Evolutionary conservation across 306 rosid genomes (phyloP).

Genomic region (Prosopis cineraria): DNA sequence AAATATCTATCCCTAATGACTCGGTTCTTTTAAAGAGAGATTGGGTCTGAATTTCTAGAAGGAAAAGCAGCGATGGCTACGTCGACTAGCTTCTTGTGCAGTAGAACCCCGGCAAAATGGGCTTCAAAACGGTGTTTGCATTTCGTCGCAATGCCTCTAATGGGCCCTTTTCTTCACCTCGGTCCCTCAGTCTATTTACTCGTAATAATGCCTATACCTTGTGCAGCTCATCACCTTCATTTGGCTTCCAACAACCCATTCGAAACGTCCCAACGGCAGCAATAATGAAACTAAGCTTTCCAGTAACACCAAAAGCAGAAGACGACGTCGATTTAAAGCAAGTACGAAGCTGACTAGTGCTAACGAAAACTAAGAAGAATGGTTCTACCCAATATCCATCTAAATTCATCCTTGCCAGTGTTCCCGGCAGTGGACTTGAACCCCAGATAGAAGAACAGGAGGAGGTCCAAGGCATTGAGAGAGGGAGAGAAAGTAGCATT

Average conservation of each 20-base stretch:
- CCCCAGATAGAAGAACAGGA: neutral
- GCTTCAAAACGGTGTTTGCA: neutral
- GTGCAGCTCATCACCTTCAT: conserved; percentile 26
- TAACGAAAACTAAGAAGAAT: neutral
- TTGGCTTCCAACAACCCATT: conserved; percentile 33
- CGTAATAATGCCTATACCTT: conserved; percentile 28
- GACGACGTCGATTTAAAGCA: conserved; percentile 13
- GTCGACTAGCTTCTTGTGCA: conserved; percentile 46
- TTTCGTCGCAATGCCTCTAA: conserved; percentile 30
- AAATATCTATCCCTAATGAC: neutral
- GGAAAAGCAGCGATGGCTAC: conserved; percentile 32
- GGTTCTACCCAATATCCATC: neutral
- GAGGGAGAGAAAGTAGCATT: neutral
- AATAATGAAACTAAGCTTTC: conserved; percentile 33
- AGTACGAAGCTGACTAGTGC: neutral
- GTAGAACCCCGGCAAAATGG: conserved; percentile 33
- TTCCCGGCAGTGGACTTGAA: neutral
- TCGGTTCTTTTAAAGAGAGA: neutral
- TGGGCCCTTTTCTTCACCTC: conserved; percentile 29
- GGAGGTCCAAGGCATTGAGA: neutral
- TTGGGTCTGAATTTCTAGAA: neutral
- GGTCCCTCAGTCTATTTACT: conserved; percentile 18
- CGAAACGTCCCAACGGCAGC: conserved; percentile 24
- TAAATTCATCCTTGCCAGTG: neutral
- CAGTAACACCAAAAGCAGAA: conserved; percentile 7